These are phyloP conservation scores for Gaeumannomyces tritici DNA, from an alignment of 2,329 filamentous ascomycete species.

Conservation along the genomic window DNA sequence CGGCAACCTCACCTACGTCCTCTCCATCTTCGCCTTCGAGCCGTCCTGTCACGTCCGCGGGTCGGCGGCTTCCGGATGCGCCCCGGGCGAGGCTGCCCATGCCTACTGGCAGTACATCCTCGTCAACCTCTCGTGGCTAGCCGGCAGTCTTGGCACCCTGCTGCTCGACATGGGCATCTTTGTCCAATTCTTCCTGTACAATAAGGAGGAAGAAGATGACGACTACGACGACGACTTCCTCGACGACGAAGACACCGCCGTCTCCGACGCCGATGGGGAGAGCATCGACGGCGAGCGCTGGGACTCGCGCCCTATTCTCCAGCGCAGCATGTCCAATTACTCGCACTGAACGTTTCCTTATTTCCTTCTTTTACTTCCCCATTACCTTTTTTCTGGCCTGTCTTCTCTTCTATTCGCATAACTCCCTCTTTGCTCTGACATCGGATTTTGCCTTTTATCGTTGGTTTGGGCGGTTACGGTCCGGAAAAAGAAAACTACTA, in stretches of 20 bases:
- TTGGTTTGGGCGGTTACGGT: not conserved
- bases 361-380: no score
- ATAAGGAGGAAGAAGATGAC: conserved; percentile 18
- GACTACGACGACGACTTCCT: conserved; percentile 5
- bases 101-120: conserved; percentile 77
- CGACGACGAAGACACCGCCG: conserved; percentile 14
- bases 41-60: conserved; percentile 45
- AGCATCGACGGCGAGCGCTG: conserved; percentile 22
- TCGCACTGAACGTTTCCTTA: not conserved
- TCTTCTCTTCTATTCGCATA: not conserved
- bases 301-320: conserved; percentile 29
- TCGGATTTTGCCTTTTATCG: not conserved
- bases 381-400: no score
- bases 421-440: not conserved
- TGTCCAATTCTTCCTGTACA: conserved; percentile 84
- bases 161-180: conserved; percentile 76
- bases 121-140: conserved; percentile 84
- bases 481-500: not conserved
- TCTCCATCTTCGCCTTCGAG: conserved; percentile 85
- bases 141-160: conserved; percentile 81
- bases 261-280: conserved; percentile 14
- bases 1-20: conserved; percentile 86
- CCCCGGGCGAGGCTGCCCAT: conserved; percentile 49
- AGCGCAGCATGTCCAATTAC: conserved; percentile 16
- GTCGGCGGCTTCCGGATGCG: conserved; percentile 36